phyloP scores from a whole-genome alignment of 2,329 filamentous ascomycete species.

The Harringtonia aguacate region DNA sequence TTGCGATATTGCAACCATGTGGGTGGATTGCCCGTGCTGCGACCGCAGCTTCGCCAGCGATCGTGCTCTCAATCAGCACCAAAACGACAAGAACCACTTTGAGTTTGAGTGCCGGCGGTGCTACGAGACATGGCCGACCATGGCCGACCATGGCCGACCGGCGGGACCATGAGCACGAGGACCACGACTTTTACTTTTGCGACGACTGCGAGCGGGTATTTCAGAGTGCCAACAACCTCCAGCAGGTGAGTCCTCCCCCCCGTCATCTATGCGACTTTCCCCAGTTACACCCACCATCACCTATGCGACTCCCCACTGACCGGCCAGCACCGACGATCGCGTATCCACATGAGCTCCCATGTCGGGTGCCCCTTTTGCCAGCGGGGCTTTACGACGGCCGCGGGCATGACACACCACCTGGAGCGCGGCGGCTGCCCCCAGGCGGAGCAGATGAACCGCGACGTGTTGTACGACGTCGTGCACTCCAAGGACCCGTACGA shows the following conservation, averaged over 20 bases:
- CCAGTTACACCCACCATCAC: background rate
- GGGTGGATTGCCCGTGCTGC: background rate
- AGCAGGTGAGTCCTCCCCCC: slow-evolving; percentile 17
- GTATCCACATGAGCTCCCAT: slow-evolving; percentile 30
- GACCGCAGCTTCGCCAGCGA: background rate
- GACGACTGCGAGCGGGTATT: background rate
- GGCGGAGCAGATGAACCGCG: slow-evolving; percentile 32
- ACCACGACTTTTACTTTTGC: slow-evolving; percentile 1
- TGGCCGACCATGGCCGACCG: background rate
- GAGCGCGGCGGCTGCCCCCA: slow-evolving; percentile 41
- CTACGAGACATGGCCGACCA: background rate
- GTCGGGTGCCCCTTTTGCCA: slow-evolving; percentile 47
- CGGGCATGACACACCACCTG: slow-evolving; percentile 44
- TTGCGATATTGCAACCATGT: background rate
- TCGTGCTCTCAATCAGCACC: background rate
- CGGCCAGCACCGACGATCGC: slow-evolving; percentile 44
- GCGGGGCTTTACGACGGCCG: slow-evolving; percentile 32
- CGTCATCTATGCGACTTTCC: background rate
- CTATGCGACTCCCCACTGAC: background rate
- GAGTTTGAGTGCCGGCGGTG: background rate
- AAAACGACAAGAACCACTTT: slow-evolving; percentile 1
- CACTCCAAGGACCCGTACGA: slow-evolving; percentile 33
- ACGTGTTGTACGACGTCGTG: slow-evolving; percentile 34
- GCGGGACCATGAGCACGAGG: background rate
- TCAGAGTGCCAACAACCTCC: slow-evolving; percentile 14